Conservation (phyloP, 768 basidiomycete genomes). For the Psilocybe tampanensis region DNA sequence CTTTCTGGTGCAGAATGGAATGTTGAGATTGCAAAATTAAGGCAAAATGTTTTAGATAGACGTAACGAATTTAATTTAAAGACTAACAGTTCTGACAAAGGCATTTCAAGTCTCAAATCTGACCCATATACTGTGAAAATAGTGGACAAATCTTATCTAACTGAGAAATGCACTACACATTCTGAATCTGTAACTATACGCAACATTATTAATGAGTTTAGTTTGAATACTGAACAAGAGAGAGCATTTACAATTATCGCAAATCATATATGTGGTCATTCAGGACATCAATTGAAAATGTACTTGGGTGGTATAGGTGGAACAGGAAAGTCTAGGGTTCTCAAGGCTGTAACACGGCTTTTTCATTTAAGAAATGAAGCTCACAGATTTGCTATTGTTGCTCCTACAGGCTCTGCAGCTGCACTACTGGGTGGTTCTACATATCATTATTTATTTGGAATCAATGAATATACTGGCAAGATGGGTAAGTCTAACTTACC, state of each 20-base stretch:
- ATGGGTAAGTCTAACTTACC: background rate
- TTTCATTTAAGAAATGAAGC: conserved; percentile 19
- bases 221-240: conserved; percentile 30
- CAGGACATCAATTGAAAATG: conserved; percentile 28
- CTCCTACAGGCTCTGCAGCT: conserved; percentile 18
- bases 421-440: conserved; percentile 27
- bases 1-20: no score
- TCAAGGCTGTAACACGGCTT: conserved; percentile 25
- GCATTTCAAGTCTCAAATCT: no score
- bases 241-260: conserved; percentile 31
- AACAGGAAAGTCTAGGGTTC: conserved; percentile 34
- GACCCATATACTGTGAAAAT: background rate
- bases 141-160: background rate
- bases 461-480: conserved; percentile 5
- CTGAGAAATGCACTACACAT: background rate
- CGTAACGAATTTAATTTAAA: no score
- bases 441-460: conserved; percentile 34
- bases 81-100: no score
- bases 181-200: background rate
- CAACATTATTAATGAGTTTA: conserved; percentile 11
- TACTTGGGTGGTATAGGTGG: conserved; percentile 38
- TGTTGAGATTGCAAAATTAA: no score
- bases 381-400: conserved; percentile 19
- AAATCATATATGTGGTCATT: conserved; percentile 21
- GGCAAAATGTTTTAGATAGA: no score